phyloP scores from a whole-genome alignment of 108 stramenopile species.

The Cyclotella baltica region DNA sequence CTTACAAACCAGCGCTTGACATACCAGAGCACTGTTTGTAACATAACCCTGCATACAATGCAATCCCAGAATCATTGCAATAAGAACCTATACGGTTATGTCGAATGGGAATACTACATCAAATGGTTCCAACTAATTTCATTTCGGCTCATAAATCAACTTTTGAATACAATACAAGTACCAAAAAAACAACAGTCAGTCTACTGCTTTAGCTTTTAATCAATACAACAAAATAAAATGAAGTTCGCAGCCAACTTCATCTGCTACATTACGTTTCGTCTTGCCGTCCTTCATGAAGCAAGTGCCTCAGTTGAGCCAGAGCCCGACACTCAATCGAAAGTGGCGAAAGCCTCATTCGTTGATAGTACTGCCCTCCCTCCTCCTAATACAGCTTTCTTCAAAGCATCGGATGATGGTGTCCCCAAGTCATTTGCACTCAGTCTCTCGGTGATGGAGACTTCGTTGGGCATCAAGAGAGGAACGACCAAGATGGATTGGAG shows the following conservation, averaged over 20 bases:
- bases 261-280: background rate
- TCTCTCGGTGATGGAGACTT: background rate
- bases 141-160: too few relatives aligned
- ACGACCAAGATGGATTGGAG: conserved; percentile 13
- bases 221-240: too few relatives aligned
- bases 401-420: background rate
- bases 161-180: too few relatives aligned
- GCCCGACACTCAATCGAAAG: background rate
- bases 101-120: too few relatives aligned
- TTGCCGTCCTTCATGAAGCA: background rate
- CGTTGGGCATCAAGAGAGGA: background rate
- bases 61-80: too few relatives aligned
- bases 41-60: too few relatives aligned
- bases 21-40: too few relatives aligned
- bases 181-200: too few relatives aligned
- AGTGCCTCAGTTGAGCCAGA: background rate
- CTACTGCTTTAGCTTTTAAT: too few relatives aligned
- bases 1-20: too few relatives aligned
- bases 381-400: background rate
- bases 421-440: background rate
- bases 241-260: conserved; percentile 14
- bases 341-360: conserved; percentile 5
- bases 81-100: too few relatives aligned
- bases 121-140: too few relatives aligned
- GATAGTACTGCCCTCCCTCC: background rate